Evolutionary conservation across 2,329 filamentous ascomycete species (phyloP), one percentile per base, ranked within the genome.

Genomic region (Graphilbum ipis-grandicollis): DNA sequence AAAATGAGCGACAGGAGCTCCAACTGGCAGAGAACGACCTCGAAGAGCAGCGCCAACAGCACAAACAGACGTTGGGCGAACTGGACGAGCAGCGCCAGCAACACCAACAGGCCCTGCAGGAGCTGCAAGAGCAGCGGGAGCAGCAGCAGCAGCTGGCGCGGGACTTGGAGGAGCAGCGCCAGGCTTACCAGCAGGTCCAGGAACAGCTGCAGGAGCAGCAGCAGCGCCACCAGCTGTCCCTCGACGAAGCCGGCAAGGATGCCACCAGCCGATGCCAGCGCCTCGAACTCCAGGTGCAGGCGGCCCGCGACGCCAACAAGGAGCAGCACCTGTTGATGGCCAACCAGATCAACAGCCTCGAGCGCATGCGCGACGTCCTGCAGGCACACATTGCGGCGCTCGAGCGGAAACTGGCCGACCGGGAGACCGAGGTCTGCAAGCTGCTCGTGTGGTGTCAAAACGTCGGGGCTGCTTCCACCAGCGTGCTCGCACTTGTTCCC

Each of bases 321-420:
- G 39, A 46, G 31, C 32, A 41, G 19, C 37, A 46, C n/a, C 17
- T 26, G 13, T 34, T 44, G 15, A 39, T 45, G 33, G 31, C 40
- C 2, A 31, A 26, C 10, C 40, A 46, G 19, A 40, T 47, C 10
- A 35, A 37, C 6, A 36, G 43, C 15, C 37, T 44, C 3, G 39
- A 42, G 22, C 32, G 31, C 7, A 43, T 39, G 5, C 40, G 40
- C 3, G 41, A 44, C 10, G 35, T 39, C 1, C 30, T 44, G 9
- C 38, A 43, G 33, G 18, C 18, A 18, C 41, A 33, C 13, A 37
- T 43, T 5, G 37, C 37, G 9, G 28, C 22, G 2, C 23, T 43
- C 1, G 37, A 43, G 35, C 15, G 33, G 10, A 36, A 41, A 5
- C 8, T 28, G 26, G 26, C 26, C 14, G 26, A 28, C 9, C 5